A percentile compares a stretch with the other conserved stretches of the same genome.
phyloP scores from a whole-genome alignment of 2,329 filamentous ascomycete genomes.

The Plenodomus tracheiphilus region DNA sequence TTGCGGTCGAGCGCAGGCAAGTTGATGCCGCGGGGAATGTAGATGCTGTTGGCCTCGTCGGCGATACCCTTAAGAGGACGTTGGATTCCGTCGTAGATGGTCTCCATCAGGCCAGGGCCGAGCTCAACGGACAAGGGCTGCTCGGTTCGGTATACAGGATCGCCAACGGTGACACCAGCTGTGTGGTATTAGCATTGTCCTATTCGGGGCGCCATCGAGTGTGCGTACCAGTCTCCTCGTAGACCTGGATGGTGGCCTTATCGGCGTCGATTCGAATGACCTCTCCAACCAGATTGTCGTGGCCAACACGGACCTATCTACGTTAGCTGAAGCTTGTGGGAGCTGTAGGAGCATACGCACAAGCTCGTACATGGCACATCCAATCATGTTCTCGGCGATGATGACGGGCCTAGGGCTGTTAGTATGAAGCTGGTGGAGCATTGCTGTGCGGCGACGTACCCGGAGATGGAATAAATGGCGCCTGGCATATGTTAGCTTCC shows the following conservation, averaged over 20 bases:
- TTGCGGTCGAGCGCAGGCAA: slow-evolving; percentile 84
- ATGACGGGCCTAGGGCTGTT: slow-evolving; percentile 72
- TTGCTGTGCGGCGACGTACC: slow-evolving; percentile 47
- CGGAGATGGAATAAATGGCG: slow-evolving; percentile 72
- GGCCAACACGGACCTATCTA: slow-evolving; percentile 80
- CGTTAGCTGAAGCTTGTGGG: slow-evolving; percentile 11
- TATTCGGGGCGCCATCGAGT: background rate
- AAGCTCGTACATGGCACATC: slow-evolving; percentile 99
- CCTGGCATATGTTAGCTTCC: slow-evolving; percentile 45
- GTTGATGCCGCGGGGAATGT: slow-evolving; percentile 93
- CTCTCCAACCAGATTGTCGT: slow-evolving; percentile 90
- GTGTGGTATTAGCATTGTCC: slow-evolving; percentile 22
- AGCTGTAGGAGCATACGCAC: slow-evolving; percentile 54
- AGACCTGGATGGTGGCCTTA: slow-evolving; percentile 97
- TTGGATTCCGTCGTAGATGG: slow-evolving; percentile 99
- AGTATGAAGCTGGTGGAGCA: slow-evolving; percentile 20
- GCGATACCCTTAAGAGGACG: slow-evolving; percentile 87
- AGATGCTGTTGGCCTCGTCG: slow-evolving; percentile 80
- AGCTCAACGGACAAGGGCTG: slow-evolving; percentile 98
- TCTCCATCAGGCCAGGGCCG: slow-evolving; percentile 95
- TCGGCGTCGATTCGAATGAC: slow-evolving; percentile 97
- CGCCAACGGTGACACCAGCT: slow-evolving; percentile 95
- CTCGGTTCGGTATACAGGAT: slow-evolving; percentile 86
- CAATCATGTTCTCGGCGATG: slow-evolving; percentile 96
- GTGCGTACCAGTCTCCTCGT: slow-evolving; percentile 89